These are phyloP conservation scores for Tolypocladium pustulatum DNA, from an alignment of 2,329 filamentous ascomycete genomes.

Conservation along the genomic window DNA sequence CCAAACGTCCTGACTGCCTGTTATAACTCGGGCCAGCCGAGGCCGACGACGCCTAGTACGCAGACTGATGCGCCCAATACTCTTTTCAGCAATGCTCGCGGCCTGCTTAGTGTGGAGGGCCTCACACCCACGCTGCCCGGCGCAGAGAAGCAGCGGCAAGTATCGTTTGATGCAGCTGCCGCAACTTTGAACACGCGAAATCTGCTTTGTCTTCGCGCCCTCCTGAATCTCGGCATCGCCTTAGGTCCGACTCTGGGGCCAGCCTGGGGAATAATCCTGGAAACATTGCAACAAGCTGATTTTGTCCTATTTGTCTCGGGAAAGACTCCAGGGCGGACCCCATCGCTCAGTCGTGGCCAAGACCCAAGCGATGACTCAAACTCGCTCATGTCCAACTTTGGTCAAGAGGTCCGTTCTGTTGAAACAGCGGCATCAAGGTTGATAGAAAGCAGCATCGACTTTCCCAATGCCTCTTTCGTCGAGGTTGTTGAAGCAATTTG, in stretches of 20 bases:
- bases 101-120: constrained; percentile 63
- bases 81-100: constrained; percentile 62
- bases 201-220: constrained; percentile 75
- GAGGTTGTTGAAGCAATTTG: constrained; percentile 70
- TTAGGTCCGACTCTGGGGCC: constrained; percentile 75
- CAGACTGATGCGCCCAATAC: constrained; percentile 38
- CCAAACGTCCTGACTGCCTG: constrained; percentile 60
- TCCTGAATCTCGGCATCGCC: constrained; percentile 93
- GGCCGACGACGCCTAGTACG: constrained; percentile 32
- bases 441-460: constrained; percentile 86
- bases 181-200: constrained; percentile 75
- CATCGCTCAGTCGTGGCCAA: constrained; percentile 32
- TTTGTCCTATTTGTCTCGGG: constrained; percentile 64
- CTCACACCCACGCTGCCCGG: constrained; percentile 47
- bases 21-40: constrained; percentile 36
- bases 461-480: constrained; percentile 71
- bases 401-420: constrained; percentile 74
- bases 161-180: constrained; percentile 42
- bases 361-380: constrained; percentile 42
- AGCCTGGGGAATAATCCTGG: constrained; percentile 85
- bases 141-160: constrained; percentile 48
- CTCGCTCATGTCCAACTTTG: constrained; percentile 54
- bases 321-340: constrained; percentile 41
- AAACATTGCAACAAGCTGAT: constrained; percentile 87
- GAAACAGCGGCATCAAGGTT: constrained; percentile 78